A percentile compares a stretch with the other conserved stretches of the same genome.
Conservation (phyloP, 1,139 yeast genomes). For the Scheffersomyces parashehatae region DNA sequence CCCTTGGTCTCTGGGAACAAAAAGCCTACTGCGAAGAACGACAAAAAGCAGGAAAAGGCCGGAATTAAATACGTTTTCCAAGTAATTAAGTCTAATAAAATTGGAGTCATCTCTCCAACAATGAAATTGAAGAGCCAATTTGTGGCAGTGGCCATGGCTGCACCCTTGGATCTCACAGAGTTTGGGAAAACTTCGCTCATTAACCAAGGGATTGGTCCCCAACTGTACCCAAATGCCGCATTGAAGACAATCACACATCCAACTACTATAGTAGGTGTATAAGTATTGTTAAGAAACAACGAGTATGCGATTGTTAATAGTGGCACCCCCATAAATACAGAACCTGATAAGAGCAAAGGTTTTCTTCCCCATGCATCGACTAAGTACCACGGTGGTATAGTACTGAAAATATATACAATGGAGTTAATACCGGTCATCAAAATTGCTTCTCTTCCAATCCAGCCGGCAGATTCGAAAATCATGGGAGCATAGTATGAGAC, state of each 20-base stretch:
- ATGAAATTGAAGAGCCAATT: constrained; percentile 94
- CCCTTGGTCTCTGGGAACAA: constrained; percentile 92
- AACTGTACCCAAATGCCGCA: constrained; percentile 82
- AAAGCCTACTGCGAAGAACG: constrained; percentile 64
- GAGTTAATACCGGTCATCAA: constrained; percentile 93
- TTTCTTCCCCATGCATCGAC: constrained; percentile 92
- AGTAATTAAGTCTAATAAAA: constrained; percentile 69
- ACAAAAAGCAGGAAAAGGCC: constrained; percentile 70
- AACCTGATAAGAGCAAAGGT: constrained; percentile 76
- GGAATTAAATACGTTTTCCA: constrained; percentile 86
- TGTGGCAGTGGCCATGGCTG: constrained; percentile 87
- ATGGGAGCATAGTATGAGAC: constrained; percentile 92
- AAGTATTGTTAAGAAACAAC: constrained; percentile 55
- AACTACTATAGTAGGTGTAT: constrained; percentile 75
- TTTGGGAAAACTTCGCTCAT: constrained; percentile 89
- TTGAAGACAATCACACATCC: constrained; percentile 74
- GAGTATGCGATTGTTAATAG: constrained; percentile 67
- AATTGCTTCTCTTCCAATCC: constrained; percentile 86
- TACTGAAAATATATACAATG: constrained; percentile 68
- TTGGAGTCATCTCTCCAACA: constrained; percentile 90
- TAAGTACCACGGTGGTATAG: constrained; percentile 88
- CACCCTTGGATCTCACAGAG: constrained; percentile 87
- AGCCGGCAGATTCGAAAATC: constrained; percentile 93
- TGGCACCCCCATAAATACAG: constrained; percentile 75
- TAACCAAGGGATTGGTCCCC: constrained; percentile 98